These are phyloP conservation scores for Allium sativum DNA, from an alignment of 106 monocot species.

Conservation along the genomic window DNA sequence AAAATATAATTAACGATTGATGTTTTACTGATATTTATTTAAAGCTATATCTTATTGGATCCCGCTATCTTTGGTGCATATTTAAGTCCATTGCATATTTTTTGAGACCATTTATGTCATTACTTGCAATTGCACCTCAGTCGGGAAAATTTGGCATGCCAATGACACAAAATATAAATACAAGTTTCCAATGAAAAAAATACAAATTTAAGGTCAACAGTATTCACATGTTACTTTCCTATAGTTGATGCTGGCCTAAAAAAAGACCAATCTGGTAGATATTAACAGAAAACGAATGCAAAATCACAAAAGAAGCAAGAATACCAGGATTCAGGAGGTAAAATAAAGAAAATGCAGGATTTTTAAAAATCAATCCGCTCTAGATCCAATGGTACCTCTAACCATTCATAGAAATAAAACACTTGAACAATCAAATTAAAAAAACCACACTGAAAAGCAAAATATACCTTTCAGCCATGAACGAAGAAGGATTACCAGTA, in stretches of 20 bases:
- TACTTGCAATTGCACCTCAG: slow-evolving; percentile 88
- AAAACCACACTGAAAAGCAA: too few species aligned
- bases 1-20: too few species aligned
- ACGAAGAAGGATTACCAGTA: too few species aligned
- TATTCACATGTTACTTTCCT: background rate
- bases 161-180: slow-evolving; percentile 81
- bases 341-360: too few species aligned
- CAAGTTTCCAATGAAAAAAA: slow-evolving; percentile 38
- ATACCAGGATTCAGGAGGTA: too few species aligned
- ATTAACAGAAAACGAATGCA: background rate
- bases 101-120: slow-evolving; percentile 78
- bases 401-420: too few species aligned
- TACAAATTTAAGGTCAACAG: background rate
- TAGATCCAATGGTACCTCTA: too few species aligned
- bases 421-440: too few species aligned
- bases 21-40: background rate
- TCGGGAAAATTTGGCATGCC: slow-evolving; percentile 94
- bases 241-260: background rate
- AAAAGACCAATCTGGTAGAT: background rate
- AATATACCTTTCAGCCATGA: too few species aligned
- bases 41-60: slow-evolving; percentile 63
- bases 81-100: slow-evolving; percentile 54
- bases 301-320: too few species aligned
- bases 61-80: slow-evolving; percentile 72
- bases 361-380: too few species aligned